These are phyloP conservation scores for Aspergillus hancockii DNA, from an alignment of 495 filamentous ascomycete species.

Conservation along the genomic window DNA sequence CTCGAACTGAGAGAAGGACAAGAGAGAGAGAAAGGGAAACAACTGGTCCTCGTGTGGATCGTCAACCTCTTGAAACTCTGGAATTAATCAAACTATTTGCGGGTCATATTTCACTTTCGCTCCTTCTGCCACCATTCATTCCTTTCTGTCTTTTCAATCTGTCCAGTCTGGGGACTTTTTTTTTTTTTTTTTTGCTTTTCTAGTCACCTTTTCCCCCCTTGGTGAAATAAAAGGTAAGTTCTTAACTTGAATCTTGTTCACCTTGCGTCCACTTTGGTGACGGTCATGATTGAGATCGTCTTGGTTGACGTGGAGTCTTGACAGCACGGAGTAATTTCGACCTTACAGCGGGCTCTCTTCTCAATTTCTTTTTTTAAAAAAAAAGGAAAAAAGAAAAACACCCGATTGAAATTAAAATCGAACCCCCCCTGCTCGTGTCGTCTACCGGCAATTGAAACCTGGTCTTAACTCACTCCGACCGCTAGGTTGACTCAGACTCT, in stretches of 20 bases:
- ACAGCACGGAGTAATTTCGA: slow-evolving; percentile 10
- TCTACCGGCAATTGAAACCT: neutral
- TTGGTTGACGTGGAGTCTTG: slow-evolving; percentile 16
- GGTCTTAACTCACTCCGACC: neutral
- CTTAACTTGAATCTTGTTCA: slow-evolving; percentile 15
- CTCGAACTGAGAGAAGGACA: neutral
- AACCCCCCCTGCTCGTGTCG: neutral
- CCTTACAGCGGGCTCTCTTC: slow-evolving; percentile 5
- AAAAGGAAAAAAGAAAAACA: too few relatives aligned
- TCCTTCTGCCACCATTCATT: slow-evolving; percentile 12
- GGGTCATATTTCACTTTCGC: slow-evolving; percentile 10
- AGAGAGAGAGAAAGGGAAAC: neutral
- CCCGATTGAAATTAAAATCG: neutral
- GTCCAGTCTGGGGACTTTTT: neutral
- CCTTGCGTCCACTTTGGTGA: slow-evolving; percentile 12
- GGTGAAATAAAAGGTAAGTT: slow-evolving; percentile 17
- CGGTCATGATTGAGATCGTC: slow-evolving; percentile 10
- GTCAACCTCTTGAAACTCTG: slow-evolving; percentile 16
- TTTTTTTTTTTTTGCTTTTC: neutral
- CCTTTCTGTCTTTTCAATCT: slow-evolving; percentile 1
- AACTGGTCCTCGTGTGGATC: slow-evolving; percentile 24
- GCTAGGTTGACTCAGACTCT: neutral
- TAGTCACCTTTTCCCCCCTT: slow-evolving; percentile 3
- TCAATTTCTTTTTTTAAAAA: too few relatives aligned
- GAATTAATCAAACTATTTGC: slow-evolving; percentile 18